A percentile compares a stretch with the other conserved stretches of the same genome.
These are phyloP conservation scores for Paramyrothecium sp. DNA, from an alignment of 2,329 filamentous ascomycete species.

Conservation along the genomic window DNA sequence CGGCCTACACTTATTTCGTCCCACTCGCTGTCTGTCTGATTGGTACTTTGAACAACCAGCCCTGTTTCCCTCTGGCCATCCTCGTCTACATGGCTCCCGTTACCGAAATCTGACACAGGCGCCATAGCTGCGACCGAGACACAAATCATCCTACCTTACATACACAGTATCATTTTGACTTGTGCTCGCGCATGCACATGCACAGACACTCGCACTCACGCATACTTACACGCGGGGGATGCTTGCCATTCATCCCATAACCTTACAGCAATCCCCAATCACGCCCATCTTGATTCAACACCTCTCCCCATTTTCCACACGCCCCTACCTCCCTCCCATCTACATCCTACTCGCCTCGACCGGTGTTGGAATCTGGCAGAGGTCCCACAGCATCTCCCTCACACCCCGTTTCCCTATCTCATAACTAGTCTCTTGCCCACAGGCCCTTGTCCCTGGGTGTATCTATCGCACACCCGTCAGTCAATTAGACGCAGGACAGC, in stretches of 20 bases:
- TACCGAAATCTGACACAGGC: background rate
- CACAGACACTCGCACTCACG: background rate
- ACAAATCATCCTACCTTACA: background rate
- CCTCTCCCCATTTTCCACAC: background rate
- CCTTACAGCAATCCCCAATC: background rate
- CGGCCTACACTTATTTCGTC: background rate
- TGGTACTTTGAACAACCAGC: background rate
- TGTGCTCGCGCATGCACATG: background rate
- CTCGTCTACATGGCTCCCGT: background rate
- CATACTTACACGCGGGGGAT: background rate
- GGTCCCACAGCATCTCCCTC: background rate
- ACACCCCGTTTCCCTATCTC: background rate
- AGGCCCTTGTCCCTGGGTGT: background rate
- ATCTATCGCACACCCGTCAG: background rate
- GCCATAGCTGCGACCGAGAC: background rate
- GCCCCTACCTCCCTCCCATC: background rate
- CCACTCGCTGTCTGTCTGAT: background rate
- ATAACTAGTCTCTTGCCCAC: background rate
- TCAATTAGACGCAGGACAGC: background rate
- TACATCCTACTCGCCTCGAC: too few relatives aligned
- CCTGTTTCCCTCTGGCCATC: background rate
- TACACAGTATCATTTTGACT: background rate
- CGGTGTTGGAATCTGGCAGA: too few relatives aligned
- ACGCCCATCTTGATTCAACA: background rate
- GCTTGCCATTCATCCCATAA: background rate